Evolutionary conservation across 768 basidiomycete species (phyloP).

Genomic region (Amanita rubescens): DNA sequence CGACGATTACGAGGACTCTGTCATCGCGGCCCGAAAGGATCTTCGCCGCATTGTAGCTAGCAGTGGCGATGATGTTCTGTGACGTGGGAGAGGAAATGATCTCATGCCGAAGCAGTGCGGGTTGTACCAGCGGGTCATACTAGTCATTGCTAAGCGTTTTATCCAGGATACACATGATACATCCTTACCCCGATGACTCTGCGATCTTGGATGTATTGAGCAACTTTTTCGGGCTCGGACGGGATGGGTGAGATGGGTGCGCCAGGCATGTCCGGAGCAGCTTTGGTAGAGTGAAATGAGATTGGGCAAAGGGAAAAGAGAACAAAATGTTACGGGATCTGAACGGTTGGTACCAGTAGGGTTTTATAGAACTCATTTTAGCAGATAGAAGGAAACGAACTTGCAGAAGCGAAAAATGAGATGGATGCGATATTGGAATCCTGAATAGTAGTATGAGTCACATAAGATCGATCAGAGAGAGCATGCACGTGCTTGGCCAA

Average conservation of each 20-base stretch:
- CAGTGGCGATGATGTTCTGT: conserved; percentile 67
- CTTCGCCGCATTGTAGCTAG: conserved; percentile 71
- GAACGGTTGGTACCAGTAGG: conserved; percentile 17
- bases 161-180: neutral
- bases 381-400: neutral
- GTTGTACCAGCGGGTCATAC: conserved; percentile 97
- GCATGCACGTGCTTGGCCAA: neutral
- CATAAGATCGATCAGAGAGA: neutral
- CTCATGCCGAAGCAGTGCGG: conserved; percentile 84
- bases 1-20: conserved; percentile 84
- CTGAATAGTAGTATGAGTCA: neutral
- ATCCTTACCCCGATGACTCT: conserved; percentile 70
- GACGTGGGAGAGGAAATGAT: conserved; percentile 60
- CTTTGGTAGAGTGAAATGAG: conserved; percentile 19
- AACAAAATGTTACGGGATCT: conserved; percentile 27
- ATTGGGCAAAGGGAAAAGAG: conserved; percentile 14
- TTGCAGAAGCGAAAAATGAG: too few species aligned
- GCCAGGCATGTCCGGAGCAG: conserved; percentile 35
- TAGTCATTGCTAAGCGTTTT: conserved; percentile 22
- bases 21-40: conserved; percentile 82
- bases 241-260: conserved; percentile 56
- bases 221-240: conserved; percentile 54
- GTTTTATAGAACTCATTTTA: conserved; percentile 27
- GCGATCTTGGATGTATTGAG: conserved; percentile 73
- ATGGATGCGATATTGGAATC: too few species aligned